Percentiles rank a stretch among this genome's conserved stretches.
Conservation (phyloP, 768 basidiomycete genomes). For the Kwoniella sp. region DNA sequence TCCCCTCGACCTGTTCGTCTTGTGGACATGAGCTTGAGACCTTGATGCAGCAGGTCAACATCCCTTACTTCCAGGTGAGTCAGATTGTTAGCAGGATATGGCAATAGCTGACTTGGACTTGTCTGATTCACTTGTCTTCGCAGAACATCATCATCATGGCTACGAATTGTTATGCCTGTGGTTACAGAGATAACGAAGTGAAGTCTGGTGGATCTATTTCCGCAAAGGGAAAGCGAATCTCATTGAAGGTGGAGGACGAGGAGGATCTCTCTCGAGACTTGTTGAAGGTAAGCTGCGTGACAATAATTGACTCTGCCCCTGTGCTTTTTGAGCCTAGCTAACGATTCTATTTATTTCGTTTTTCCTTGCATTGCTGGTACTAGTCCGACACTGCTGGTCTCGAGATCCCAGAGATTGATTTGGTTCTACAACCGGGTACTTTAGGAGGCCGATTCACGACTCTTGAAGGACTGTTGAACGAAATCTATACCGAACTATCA, state of each 20-base stretch:
- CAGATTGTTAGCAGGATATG: background rate
- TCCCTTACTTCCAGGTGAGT: conserved; percentile 93
- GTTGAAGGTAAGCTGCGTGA: conserved; percentile 68
- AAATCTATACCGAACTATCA: conserved; percentile 91
- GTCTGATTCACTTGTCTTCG: background rate
- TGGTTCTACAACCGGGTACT: conserved; percentile 86
- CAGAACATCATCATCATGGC: conserved; percentile 98
- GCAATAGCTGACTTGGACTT: background rate
- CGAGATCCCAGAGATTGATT: conserved; percentile 88
- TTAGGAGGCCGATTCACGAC: conserved; percentile 98
- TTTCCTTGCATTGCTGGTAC: background rate
- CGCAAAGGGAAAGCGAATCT: conserved; percentile 80
- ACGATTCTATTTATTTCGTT: background rate
- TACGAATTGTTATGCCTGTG: conserved; percentile 91
- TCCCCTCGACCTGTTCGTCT: conserved; percentile 83
- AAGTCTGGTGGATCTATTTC: conserved; percentile 92
- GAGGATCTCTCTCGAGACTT: conserved; percentile 93
- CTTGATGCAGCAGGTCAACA: conserved; percentile 91
- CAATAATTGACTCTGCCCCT: background rate
- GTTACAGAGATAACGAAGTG: conserved; percentile 96
- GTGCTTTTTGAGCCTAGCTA: too few relatives aligned
- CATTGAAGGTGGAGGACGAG: conserved; percentile 81
- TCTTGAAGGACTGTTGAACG: conserved; percentile 88
- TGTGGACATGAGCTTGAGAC: conserved; percentile 83
- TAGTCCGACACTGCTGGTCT: conserved; percentile 93